These are phyloP conservation scores for Comarum palustre DNA, from an alignment of 306 rosid genomes.

Conservation along the genomic window DNA sequence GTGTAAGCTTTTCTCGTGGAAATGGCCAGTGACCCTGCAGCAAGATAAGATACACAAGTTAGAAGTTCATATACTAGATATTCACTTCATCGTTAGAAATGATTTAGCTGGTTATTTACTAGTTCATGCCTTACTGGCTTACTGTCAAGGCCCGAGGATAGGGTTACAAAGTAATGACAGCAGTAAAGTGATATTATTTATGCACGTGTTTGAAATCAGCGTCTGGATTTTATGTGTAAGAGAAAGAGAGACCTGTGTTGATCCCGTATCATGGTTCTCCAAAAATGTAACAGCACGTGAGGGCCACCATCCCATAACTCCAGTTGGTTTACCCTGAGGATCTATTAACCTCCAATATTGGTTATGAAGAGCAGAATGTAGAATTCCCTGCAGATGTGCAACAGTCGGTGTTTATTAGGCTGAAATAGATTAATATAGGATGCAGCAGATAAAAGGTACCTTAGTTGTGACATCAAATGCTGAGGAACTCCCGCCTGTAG, in stretches of 20 bases:
- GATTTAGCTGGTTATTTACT: neutral
- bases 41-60: constrained; percentile 17
- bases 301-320: constrained; percentile 92
- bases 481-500: constrained; percentile 64
- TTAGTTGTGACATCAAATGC: constrained; percentile 83
- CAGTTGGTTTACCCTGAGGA: constrained; percentile 76
- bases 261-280: constrained; percentile 85
- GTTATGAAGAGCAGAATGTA: constrained; percentile 66
- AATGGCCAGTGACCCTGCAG: constrained; percentile 85
- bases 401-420: neutral
- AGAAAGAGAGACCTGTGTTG: constrained; percentile 61
- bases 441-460: constrained; percentile 35
- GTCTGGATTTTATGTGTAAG: neutral
- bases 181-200: neutral
- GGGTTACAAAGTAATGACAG: neutral
- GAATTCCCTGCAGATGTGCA: constrained; percentile 53
- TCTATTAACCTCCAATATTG: constrained; percentile 79
- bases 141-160: neutral
- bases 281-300: constrained; percentile 83
- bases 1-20: constrained; percentile 72
- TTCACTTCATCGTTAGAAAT: neutral
- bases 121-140: neutral
- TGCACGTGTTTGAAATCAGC: neutral
- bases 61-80: neutral
- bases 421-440: neutral